Conservation (phyloP, 2,329 filamentous ascomycete species). For the Plenodomus tracheiphilus region DNA sequence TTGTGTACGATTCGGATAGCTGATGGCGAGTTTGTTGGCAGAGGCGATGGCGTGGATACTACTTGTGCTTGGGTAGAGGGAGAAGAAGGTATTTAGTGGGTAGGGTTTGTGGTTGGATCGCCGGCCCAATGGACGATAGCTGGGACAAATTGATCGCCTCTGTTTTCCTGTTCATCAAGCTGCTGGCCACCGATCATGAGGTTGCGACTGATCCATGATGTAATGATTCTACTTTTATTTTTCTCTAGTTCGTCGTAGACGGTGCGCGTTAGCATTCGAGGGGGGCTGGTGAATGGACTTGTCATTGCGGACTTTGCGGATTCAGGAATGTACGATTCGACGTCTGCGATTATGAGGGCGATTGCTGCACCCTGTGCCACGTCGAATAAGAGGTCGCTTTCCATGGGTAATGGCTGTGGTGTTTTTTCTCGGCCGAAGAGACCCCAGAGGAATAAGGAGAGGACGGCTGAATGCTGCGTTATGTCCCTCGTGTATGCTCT, state of each 20-base stretch:
- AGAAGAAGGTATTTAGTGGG: slow-evolving; percentile 17
- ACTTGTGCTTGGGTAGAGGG: slow-evolving; percentile 46
- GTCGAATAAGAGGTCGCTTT: slow-evolving; percentile 49
- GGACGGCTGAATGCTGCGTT: slow-evolving; percentile 46
- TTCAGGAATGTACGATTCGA: background rate
- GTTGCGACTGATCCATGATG: slow-evolving; percentile 49
- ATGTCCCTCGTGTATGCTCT: slow-evolving; percentile 48
- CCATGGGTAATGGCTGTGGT: slow-evolving; percentile 44
- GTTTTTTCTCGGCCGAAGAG: slow-evolving; percentile 48
- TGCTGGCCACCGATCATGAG: slow-evolving; percentile 48
- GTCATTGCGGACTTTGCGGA: background rate
- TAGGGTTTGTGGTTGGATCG: slow-evolving; percentile 42
- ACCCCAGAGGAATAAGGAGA: slow-evolving; percentile 51
- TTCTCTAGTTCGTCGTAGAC: slow-evolving; percentile 37
- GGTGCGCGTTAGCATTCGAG: slow-evolving; percentile 1
- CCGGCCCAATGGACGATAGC: slow-evolving; percentile 54
- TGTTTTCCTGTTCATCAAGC: slow-evolving; percentile 12
- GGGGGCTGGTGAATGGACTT: background rate
- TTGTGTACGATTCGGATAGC: slow-evolving; percentile 25
- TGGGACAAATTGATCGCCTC: slow-evolving; percentile 42
- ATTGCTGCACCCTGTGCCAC: slow-evolving; percentile 48
- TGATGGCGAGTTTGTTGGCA: slow-evolving; percentile 21
- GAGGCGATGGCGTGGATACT: slow-evolving; percentile 48
- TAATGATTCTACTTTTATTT: slow-evolving; percentile 36
- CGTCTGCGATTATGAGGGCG: slow-evolving; percentile 26